phyloP scores from a whole-genome alignment of 805 yeast species.

The Metschnikowia drakensbergensis region DNA sequence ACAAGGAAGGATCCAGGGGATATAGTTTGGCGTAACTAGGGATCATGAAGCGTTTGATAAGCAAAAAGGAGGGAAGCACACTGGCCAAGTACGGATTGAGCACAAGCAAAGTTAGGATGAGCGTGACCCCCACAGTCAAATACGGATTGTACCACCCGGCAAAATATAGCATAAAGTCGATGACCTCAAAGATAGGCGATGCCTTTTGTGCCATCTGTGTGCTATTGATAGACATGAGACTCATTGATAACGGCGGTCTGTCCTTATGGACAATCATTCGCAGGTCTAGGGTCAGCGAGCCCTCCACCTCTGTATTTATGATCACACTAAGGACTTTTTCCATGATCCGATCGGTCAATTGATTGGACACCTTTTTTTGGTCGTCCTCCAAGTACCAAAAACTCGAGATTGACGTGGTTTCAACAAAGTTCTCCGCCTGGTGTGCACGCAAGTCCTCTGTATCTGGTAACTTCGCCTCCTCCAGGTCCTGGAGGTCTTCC shows the following conservation, averaged over 20 bases:
- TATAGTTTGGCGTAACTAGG: constrained; percentile 64
- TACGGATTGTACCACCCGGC: constrained; percentile 63
- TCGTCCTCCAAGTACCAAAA: constrained; percentile 26
- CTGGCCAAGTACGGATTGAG: constrained; percentile 57
- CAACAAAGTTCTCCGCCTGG: constrained; percentile 3
- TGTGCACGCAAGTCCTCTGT: constrained; percentile 1
- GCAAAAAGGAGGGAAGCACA: constrained; percentile 51
- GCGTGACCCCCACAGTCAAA: constrained; percentile 55
- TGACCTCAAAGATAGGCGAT: constrained; percentile 54
- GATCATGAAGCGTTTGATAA: constrained; percentile 54
- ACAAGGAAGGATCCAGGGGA: constrained; percentile 50
- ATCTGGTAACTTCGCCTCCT: neutral
- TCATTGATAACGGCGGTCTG: constrained; percentile 69
- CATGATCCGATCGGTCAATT: constrained; percentile 62
- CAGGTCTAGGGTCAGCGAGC: constrained; percentile 36
- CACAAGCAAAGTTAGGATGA: constrained; percentile 48
- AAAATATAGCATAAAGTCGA: constrained; percentile 54
- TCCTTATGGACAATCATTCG: constrained; percentile 58
- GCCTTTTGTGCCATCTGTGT: constrained; percentile 59
- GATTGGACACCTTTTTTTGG: constrained; percentile 21
- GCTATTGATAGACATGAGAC: constrained; percentile 63
- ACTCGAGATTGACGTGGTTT: constrained; percentile 17
- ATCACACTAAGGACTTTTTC: constrained; percentile 72
- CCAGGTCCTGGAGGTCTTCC: neutral
- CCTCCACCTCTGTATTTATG: constrained; percentile 46